These are phyloP conservation scores for Fraxinus anomala DNA, from an alignment of 257 asterid genomes.

Conservation along the genomic window DNA sequence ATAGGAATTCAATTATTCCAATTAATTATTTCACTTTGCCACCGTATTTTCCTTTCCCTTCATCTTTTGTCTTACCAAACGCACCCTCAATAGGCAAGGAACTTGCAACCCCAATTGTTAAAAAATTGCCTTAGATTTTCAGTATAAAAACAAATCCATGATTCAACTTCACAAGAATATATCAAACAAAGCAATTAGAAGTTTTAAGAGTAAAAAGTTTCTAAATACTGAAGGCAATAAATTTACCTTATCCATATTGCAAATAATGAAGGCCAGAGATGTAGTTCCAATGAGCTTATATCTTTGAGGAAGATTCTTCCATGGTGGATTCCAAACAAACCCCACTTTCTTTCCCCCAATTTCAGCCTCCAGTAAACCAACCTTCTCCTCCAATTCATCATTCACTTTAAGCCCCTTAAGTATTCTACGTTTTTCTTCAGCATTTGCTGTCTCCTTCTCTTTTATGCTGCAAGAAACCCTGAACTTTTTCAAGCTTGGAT, in stretches of 20 bases:
- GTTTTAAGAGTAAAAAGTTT: neutral
- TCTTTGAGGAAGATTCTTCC: slow-evolving; percentile 87
- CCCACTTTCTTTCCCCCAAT: slow-evolving; percentile 40
- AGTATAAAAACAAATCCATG: neutral
- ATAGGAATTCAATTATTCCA: slow-evolving; percentile 2
- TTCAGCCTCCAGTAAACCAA: slow-evolving; percentile 35
- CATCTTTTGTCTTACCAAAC: neutral
- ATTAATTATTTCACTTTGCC: neutral
- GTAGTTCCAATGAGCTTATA: slow-evolving; percentile 93
- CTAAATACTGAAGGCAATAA: neutral
- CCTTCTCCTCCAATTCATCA: slow-evolving; percentile 48
- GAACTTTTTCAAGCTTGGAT: slow-evolving; percentile 35
- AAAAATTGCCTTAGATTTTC: neutral
- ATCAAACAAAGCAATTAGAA: neutral
- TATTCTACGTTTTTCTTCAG: slow-evolving; percentile 37
- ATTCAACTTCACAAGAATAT: neutral
- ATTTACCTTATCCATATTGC: slow-evolving; percentile 95
- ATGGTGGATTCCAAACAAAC: slow-evolving; percentile 62
- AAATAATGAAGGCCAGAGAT: slow-evolving; percentile 84
- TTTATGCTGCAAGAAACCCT: slow-evolving; percentile 68
- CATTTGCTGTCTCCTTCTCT: slow-evolving; percentile 55
- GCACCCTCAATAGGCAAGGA: neutral
- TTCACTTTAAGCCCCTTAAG: slow-evolving; percentile 45
- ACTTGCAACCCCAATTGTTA: neutral
- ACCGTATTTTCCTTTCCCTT: neutral